phyloP scores from a whole-genome alignment of 1,284 basidiomycete species.

The Cryptococcus floricola region DNA sequence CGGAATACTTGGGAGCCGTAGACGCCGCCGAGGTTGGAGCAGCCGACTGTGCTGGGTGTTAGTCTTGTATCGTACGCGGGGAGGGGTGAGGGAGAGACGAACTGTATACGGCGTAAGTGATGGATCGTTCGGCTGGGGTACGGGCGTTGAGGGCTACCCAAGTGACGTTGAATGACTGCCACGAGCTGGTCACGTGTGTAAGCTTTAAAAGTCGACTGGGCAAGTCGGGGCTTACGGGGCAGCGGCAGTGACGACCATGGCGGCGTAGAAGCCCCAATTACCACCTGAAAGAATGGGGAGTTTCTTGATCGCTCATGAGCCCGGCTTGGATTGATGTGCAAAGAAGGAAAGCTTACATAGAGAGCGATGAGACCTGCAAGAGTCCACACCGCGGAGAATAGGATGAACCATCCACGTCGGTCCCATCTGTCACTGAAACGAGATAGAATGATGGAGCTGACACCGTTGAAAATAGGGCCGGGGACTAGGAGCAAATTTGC shows the following conservation, averaged over 20 bases:
- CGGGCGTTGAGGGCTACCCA: slow-evolving; percentile 8
- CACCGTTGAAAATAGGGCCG: not conserved
- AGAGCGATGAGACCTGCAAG: slow-evolving; percentile 7
- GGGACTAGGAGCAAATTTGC: not conserved
- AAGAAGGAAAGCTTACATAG: not conserved
- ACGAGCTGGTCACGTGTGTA: not conserved
- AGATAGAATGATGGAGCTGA: slow-evolving; percentile 1
- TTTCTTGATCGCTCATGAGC: not conserved
- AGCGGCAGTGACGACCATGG: slow-evolving; percentile 6
- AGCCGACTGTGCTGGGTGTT: slow-evolving; percentile 1
- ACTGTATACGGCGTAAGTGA: slow-evolving; percentile 11
- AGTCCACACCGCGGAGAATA: slow-evolving; percentile 5
- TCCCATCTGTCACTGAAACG: slow-evolving; percentile 6
- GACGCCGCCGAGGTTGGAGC: slow-evolving; percentile 30
- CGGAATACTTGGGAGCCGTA: slow-evolving; percentile 38
- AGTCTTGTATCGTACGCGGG: not conserved
- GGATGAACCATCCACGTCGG: slow-evolving; percentile 3
- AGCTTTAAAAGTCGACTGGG: not conserved
- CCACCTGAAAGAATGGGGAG: slow-evolving; percentile 5
- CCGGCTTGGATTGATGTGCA: no score
- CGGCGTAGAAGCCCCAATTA: slow-evolving; percentile 9
- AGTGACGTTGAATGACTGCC: slow-evolving; percentile 8
- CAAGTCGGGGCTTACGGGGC: not conserved
- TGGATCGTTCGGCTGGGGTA: slow-evolving; percentile 7
- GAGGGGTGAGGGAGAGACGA: not conserved